Percentiles rank a stretch among this genome's conserved stretches.
These are phyloP conservation scores for Podila verticillata DNA, from an alignment of 192 early-diverging fungal genomes.

Conservation along the genomic window DNA sequence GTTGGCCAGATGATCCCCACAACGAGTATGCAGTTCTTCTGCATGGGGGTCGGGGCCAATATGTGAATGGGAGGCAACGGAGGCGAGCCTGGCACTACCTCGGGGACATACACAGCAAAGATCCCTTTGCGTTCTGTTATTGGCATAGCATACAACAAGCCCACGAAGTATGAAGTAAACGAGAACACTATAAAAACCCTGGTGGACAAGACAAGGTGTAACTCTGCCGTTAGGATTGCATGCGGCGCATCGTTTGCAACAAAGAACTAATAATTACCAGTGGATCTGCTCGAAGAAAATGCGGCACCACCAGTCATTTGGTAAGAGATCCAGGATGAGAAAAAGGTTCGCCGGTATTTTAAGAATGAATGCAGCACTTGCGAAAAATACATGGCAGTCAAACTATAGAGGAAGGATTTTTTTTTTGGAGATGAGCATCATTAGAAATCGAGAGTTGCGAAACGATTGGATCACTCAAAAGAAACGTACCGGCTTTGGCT, in stretches of 20 bases:
- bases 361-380: conserved; percentile 17
- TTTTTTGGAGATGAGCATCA: no score
- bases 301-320: conserved; percentile 10
- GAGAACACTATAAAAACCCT: conserved; percentile 25
- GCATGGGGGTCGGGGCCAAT: conserved; percentile 22
- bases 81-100: conserved; percentile 8
- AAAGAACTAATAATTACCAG: conserved; percentile 14
- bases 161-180: conserved; percentile 27
- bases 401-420: conserved; percentile 17
- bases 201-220: not conserved
- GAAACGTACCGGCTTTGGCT: conserved; percentile 36
- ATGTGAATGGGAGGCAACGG: conserved; percentile 25
- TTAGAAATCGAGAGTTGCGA: not conserved
- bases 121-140: conserved; percentile 33
- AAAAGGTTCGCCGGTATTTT: conserved; percentile 24
- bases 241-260: not conserved
- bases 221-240: no score
- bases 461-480: not conserved
- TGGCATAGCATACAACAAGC: conserved; percentile 46
- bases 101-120: conserved; percentile 41
- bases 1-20: conserved; percentile 14
- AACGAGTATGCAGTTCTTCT: conserved; percentile 32
- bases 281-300: conserved; percentile 26
- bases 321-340: conserved; percentile 23
- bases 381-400: conserved; percentile 44